Evolutionary conservation across 2,329 filamentous ascomycete genomes (phyloP), one percentile per base, ranked within the genome.

Genomic region (Fusarium udum): DNA sequence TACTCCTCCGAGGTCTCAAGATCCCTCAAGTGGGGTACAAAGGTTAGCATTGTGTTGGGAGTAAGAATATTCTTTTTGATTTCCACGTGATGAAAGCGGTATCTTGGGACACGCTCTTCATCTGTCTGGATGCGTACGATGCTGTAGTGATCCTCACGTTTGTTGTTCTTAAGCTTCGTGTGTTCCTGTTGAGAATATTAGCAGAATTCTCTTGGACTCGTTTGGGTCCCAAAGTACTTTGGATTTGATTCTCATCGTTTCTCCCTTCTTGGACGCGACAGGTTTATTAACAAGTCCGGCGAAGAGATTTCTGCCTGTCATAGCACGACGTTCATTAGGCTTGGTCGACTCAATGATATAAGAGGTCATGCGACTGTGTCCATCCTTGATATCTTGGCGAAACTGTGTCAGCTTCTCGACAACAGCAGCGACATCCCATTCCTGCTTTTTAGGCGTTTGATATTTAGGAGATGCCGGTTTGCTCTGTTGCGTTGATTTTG

Each of bases 1-100:
- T 83, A 82, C 75, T 89, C 88, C 75, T 90, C 88, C n/a, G 85
- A 85, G 31, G 85, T 86, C 52, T 88, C 85, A 34, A 90, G 81
- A 69, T 91, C 89, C 60, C 87, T 85, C 57, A 90, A 79, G 78
- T 90, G 88, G 20, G 89, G 89, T 20, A 90, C 87, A 76, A 89
- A 90, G 37, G 87, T 89, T 60, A 90, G 82, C 83, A 88, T 88
- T 3, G 88, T 89, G 75, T 90, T 89, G 7, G 88, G 87, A 1
- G 88, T 88, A 36, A 90, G 82, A 40, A 90, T 86, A 63, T 90
- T 90, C 77, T 87, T 89, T 76, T 83, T 84, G 58, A 90, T 89
- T 75, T 89, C 87, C 42, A 90, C 86, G 66, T 90, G 87, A 73
- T 90, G 89, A 71, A 89, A 90, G 36, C 86, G 83, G 75, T 90